phyloP scores from a whole-genome alignment of 345 rosid species.

The Turritis glabra region DNA sequence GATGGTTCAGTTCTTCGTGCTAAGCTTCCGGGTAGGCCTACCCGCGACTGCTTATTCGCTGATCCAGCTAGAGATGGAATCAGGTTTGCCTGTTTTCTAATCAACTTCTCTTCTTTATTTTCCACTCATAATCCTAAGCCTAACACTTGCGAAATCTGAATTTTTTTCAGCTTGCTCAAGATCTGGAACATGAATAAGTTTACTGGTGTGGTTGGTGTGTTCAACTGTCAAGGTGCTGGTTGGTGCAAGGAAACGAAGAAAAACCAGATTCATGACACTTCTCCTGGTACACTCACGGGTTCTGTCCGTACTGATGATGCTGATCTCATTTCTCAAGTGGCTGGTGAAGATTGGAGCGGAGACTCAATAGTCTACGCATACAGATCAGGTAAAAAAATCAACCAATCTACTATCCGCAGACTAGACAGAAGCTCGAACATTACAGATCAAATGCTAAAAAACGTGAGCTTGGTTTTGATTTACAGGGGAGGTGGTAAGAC shows the following conservation, averaged over 20 bases:
- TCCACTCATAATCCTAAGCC: background rate
- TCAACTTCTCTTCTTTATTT: background rate
- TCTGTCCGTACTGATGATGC: constrained; percentile 72
- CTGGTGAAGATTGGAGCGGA: constrained; percentile 77
- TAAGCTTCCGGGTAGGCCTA: constrained; percentile 88
- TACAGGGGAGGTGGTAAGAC: constrained; percentile 71
- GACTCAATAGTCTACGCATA: constrained; percentile 68
- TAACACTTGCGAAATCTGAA: background rate
- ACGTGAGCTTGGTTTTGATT: background rate
- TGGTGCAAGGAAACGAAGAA: constrained; percentile 88
- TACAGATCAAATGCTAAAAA: background rate
- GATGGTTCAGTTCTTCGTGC: constrained; percentile 94
- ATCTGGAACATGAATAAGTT: constrained; percentile 89
- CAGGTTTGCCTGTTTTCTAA: constrained; percentile 44
- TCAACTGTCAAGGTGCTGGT: constrained; percentile 99
- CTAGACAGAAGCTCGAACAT: background rate
- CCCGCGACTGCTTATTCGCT: constrained; percentile 77
- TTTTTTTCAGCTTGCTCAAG: constrained; percentile 64
- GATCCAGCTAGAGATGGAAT: constrained; percentile 93
- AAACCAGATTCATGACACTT: constrained; percentile 75
- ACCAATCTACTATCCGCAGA: background rate
- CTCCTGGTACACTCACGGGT: constrained; percentile 81
- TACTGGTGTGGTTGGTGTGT: constrained; percentile 85
- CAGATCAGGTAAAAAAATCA: constrained; percentile 60
- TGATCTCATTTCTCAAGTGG: constrained; percentile 66